Base-by-base conservation (phyloP, 306 rosid species). In the Begonia peltatifolia region DNA sequence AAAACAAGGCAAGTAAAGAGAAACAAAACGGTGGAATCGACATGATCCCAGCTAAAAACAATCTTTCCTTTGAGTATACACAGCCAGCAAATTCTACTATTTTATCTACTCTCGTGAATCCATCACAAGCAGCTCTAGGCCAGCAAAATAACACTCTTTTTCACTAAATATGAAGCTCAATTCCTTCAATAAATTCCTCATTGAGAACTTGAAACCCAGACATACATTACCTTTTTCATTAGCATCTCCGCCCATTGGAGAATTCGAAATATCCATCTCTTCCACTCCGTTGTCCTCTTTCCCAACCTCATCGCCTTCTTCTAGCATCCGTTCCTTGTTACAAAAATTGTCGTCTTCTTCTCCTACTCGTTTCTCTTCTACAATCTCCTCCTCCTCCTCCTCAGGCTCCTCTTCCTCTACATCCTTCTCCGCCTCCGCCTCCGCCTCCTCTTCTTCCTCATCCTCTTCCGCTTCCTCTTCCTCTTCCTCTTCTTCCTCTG, bases 181-280 rank as follows among this genome's bases (percentile, higher is more conserved):
- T 30, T 30, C 38, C 8, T 30, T 30, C 38, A 1, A 30, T 30
- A 30, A 30, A 30, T 30, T 30, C 38, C 38, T 30, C 38, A 7
- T 30, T 30, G 38, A 30, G 38, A 30, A 30, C 38, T 30, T 7
- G 8, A 30, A 30, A 30, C 6, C 38, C 38, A 30, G 3, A 3
- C 38, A 7, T 30, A 30, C 38, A 30, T 30, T 30, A 30, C 38
- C 85, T 70, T 53, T 35, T 9, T 9, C 51, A 54, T 22, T 64
- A 11, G 53, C 54, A 56, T 54, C 55, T 10, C 53, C 59, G 30
- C 14, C 15, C 18, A n/a, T 49, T 11, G 71, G 70, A 49, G 74
- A 63, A 65, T 56, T 59, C 35, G 68, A 43, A 56, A 62, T 49
- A 10, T 55, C 59, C 60, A 50, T 53, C 12, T 50, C 57, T 8